These are phyloP conservation scores for Clavispora vitiphila DNA, from an alignment of 805 yeast genomes.

Conservation along the genomic window DNA sequence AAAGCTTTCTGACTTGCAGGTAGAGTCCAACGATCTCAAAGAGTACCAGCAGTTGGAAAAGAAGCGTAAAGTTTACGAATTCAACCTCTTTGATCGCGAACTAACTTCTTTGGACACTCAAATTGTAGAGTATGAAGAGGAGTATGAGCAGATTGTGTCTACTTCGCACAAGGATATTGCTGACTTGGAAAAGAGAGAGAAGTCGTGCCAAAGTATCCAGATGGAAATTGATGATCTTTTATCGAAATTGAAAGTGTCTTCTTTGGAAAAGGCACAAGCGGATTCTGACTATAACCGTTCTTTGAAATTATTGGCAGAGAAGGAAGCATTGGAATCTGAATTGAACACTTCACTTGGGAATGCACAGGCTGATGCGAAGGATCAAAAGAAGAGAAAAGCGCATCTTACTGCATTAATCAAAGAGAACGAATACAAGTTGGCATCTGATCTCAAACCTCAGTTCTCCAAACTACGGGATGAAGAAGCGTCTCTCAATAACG, in stretches of 20 bases:
- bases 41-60: conserved; percentile 64
- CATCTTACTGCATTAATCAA: conserved; percentile 25
- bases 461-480: conserved; percentile 31
- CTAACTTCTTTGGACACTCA: conserved; percentile 53
- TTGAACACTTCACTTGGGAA: conserved; percentile 30
- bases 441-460: conserved; percentile 40
- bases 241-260: conserved; percentile 45
- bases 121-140: conserved; percentile 56
- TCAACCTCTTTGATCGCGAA: conserved; percentile 73
- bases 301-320: conserved; percentile 44
- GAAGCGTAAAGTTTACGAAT: conserved; percentile 67
- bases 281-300: conserved; percentile 47
- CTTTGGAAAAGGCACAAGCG: conserved; percentile 53
- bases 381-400: conserved; percentile 15
- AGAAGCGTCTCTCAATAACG: conserved; percentile 38
- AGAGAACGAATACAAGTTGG: conserved; percentile 1
- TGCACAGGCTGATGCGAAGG: conserved; percentile 25
- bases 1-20: conserved; percentile 70
- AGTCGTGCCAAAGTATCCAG: conserved; percentile 39
- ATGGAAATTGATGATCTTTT: conserved; percentile 43
- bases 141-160: conserved; percentile 46
- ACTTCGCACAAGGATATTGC: conserved; percentile 51
- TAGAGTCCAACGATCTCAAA: conserved; percentile 72
- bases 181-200: conserved; percentile 60
- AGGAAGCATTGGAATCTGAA: conserved; percentile 43